These are phyloP conservation scores for Exophiala oligosperma DNA, from an alignment of 2,329 filamentous ascomycete species.

Conservation along the genomic window DNA sequence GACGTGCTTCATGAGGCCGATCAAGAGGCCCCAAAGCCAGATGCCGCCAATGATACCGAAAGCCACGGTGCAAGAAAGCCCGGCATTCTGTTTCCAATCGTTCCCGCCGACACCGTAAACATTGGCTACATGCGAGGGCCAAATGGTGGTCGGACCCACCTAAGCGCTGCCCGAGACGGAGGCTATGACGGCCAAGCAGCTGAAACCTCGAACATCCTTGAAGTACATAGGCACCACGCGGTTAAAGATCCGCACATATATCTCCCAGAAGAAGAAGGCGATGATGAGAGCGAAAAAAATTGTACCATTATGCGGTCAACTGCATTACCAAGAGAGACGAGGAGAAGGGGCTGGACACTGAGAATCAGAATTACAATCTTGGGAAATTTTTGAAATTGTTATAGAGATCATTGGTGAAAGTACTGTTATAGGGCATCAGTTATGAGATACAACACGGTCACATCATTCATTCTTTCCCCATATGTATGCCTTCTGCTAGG, in stretches of 20 bases:
- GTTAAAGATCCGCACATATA: constrained; percentile 1
- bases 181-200: constrained; percentile 1
- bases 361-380: constrained; percentile 1
- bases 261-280: constrained; percentile 31
- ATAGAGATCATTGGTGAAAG: constrained; percentile 1
- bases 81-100: background rate
- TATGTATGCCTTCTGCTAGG: background rate
- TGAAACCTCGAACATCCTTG: constrained; percentile 3
- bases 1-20: constrained; percentile 31
- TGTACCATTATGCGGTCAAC: background rate
- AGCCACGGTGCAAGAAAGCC: constrained; percentile 25
- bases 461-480: too few relatives aligned
- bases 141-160: constrained; percentile 1
- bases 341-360: background rate
- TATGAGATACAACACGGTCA: background rate
- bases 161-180: constrained; percentile 4
- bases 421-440: background rate
- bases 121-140: constrained; percentile 3
- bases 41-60: constrained; percentile 36
- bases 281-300: constrained; percentile 8
- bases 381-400: background rate
- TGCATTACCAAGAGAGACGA: constrained; percentile 1
- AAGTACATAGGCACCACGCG: constrained; percentile 11
- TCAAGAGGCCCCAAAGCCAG: constrained; percentile 30
- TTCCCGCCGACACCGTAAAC: background rate